These are phyloP conservation scores for Debaryomycetaceae sp. DNA, from an alignment of 1,139 yeast species.

Conservation along the genomic window DNA sequence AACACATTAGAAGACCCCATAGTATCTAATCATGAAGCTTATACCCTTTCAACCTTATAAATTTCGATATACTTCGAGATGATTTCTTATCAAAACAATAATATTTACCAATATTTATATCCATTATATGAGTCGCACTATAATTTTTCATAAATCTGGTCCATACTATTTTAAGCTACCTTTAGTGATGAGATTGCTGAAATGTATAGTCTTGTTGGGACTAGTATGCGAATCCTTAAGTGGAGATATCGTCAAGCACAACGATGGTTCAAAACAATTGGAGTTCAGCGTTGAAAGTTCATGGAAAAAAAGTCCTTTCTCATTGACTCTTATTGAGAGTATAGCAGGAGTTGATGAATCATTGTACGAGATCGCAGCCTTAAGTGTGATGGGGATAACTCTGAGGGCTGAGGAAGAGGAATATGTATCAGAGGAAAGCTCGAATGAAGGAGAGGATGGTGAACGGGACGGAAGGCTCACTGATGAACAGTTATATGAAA, in stretches of 20 bases:
- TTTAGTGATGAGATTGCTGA: background rate
- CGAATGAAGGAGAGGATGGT: constrained; percentile 16
- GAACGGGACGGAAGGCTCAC: constrained; percentile 17
- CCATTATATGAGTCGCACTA: constrained; percentile 1
- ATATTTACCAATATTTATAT: constrained; percentile 4
- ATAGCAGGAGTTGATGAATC: constrained; percentile 47
- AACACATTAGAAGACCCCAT: constrained; percentile 14
- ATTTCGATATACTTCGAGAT: background rate
- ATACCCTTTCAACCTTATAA: background rate
- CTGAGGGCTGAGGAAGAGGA: constrained; percentile 4
- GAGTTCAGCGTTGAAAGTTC: constrained; percentile 9
- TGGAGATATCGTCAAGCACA: background rate
- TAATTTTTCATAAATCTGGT: background rate
- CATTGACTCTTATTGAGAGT: constrained; percentile 53
- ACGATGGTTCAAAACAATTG: background rate
- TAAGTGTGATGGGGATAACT: constrained; percentile 31
- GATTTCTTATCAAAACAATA: background rate
- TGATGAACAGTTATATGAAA: constrained; percentile 37
- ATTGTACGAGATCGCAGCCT: constrained; percentile 45
- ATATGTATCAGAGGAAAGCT: constrained; percentile 21
- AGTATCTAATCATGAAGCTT: background rate
- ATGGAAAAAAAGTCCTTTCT: constrained; percentile 30
- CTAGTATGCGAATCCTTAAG: background rate
- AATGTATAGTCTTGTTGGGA: background rate
- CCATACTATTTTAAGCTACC: background rate